These are phyloP conservation scores for Podospora australis DNA, from an alignment of 495 filamentous ascomycete species.

Conservation along the genomic window DNA sequence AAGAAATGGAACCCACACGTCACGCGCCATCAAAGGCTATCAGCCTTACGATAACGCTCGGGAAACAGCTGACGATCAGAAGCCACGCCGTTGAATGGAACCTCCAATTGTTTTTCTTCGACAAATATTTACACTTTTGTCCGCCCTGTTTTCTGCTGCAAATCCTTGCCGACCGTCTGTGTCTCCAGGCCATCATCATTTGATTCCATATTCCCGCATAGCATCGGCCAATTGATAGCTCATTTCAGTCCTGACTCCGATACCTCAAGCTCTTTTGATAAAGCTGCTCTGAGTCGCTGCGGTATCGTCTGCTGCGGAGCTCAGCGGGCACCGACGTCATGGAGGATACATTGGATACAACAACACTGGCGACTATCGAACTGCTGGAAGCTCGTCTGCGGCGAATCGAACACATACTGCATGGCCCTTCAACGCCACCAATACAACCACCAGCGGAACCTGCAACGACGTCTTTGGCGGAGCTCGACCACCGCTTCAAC, in stretches of 20 bases:
- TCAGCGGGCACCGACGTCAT: slow-evolving; percentile 33
- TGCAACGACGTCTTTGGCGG: slow-evolving; percentile 50
- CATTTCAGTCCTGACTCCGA: too few species aligned
- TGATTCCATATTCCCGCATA: too few species aligned
- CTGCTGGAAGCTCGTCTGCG: slow-evolving; percentile 70
- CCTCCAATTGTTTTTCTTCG: not conserved
- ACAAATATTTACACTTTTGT: too few species aligned
- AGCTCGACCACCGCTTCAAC: slow-evolving; percentile 53
- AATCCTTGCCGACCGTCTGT: not conserved
- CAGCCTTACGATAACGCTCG: slow-evolving; percentile 4
- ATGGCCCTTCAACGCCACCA: slow-evolving; percentile 41
- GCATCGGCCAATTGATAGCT: too few species aligned
- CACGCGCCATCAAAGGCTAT: not conserved
- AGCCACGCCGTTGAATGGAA: slow-evolving; percentile 3
- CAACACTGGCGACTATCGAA: slow-evolving; percentile 58
- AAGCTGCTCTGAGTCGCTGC: not conserved
- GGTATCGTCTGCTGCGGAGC: not conserved
- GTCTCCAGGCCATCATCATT: too few species aligned
- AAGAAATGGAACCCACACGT: not conserved
- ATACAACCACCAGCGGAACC: slow-evolving; percentile 34
- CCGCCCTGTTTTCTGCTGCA: not conserved
- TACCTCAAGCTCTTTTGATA: too few species aligned
- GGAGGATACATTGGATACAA: slow-evolving; percentile 45
- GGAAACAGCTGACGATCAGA: not conserved
- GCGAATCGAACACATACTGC: slow-evolving; percentile 67